Evolutionary conservation across 176 grass and related monocot genomes (phyloP).

Genomic region (Otatea glauca): DNA sequence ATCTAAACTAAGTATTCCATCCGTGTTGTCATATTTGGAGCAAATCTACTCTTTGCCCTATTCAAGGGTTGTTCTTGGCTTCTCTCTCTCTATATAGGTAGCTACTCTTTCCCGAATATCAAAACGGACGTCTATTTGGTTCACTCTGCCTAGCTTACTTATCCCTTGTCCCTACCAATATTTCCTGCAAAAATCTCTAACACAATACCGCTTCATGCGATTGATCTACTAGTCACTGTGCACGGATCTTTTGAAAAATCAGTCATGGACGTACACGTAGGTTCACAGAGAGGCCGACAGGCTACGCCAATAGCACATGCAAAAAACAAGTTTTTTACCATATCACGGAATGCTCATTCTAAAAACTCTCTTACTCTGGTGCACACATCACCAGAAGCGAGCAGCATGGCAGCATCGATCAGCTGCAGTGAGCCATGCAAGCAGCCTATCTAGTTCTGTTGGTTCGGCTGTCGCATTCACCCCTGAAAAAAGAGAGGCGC

Average conservation of each 20-base stretch:
- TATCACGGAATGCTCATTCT: neutral
- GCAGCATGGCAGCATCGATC: conserved; percentile 6
- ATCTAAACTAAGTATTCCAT: too few relatives aligned
- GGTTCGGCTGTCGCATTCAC: conserved; percentile 30
- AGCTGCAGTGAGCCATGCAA: conserved; percentile 1
- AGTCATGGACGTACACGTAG: neutral
- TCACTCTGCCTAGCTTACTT: too few relatives aligned
- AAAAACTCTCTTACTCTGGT: neutral
- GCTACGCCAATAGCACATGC: neutral
- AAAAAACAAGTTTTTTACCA: neutral
- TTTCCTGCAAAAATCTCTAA: too few relatives aligned
- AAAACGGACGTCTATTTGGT: too few relatives aligned
- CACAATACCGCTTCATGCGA: neutral
- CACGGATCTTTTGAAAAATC: neutral
- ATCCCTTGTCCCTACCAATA: too few relatives aligned
- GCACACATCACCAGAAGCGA: neutral
- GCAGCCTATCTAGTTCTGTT: conserved; percentile 4
- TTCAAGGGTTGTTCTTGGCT: too few relatives aligned
- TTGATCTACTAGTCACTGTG: neutral
- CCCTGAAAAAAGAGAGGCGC: neutral
- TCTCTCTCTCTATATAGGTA: too few relatives aligned
- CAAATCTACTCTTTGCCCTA: too few relatives aligned
- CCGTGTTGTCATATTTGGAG: too few relatives aligned
- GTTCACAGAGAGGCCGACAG: neutral
- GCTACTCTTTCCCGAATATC: too few relatives aligned